Conservation (phyloP, 441 rosid genomes). For the Cnidoscolus chayamansa region DNA sequence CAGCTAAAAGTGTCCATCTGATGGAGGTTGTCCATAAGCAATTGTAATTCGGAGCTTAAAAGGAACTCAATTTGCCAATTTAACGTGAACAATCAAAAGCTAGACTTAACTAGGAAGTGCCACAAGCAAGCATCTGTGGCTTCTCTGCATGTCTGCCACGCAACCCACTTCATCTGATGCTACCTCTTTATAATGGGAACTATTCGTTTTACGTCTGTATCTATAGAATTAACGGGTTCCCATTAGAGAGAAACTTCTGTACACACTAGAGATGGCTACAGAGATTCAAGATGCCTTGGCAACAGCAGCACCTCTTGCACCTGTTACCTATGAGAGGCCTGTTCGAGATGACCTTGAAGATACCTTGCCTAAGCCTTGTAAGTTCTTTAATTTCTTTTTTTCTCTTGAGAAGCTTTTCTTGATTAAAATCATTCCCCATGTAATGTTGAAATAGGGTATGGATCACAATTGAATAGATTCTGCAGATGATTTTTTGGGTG, state of each 20-base stretch:
- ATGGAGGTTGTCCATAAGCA: too few relatives aligned
- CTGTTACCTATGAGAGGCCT: conserved; percentile 57
- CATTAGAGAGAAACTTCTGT: background rate
- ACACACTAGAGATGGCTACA: conserved; percentile 12
- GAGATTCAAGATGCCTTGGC: conserved; percentile 50
- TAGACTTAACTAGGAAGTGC: too few relatives aligned
- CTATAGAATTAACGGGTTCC: background rate
- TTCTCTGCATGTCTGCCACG: background rate
- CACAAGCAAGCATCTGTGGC: too few relatives aligned
- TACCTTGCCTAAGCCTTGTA: conserved; percentile 67
- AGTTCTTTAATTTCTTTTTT: conserved; percentile 6
- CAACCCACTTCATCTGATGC: too few relatives aligned
- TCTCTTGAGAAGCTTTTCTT: background rate
- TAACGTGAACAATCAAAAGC: too few relatives aligned
- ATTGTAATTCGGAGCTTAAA: too few relatives aligned
- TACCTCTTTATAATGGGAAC: too few relatives aligned
- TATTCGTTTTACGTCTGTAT: background rate
- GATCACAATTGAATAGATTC: too few relatives aligned
- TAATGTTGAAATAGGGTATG: too few relatives aligned
- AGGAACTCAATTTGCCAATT: too few relatives aligned
- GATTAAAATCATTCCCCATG: background rate
- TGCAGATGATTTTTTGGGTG: too few relatives aligned
- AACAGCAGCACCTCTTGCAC: conserved; percentile 60
- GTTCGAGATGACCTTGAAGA: conserved; percentile 59
- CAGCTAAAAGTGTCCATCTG: too few relatives aligned